Percentiles rank a stretch among this genome's conserved stretches.
phyloP scores from a whole-genome alignment of 23 red algal species.

The Pyropia haitanensis region DNA sequence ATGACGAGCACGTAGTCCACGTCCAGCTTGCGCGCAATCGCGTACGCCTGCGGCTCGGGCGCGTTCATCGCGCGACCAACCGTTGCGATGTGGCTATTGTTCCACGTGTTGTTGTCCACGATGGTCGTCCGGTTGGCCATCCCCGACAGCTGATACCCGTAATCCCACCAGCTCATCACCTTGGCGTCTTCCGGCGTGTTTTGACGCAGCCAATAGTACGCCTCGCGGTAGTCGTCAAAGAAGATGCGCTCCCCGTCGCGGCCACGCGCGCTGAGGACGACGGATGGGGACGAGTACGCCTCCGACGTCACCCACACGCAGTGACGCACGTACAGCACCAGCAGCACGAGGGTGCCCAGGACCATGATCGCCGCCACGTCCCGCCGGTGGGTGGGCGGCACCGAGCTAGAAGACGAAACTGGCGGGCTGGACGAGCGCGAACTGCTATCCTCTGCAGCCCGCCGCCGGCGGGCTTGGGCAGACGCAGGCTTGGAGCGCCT shows the following conservation, averaged over 20 bases:
- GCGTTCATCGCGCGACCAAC: conserved; percentile 86
- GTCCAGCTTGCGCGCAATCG: conserved; percentile 82
- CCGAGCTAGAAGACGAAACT: too few species aligned
- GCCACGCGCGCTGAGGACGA: conserved; percentile 56
- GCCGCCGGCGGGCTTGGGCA: too few species aligned
- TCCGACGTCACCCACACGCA: conserved; percentile 78
- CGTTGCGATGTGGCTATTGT: conserved; percentile 98
- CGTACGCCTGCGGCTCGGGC: conserved; percentile 74
- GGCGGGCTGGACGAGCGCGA: too few species aligned
- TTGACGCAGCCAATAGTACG: conserved; percentile 96
- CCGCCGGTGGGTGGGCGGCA: background rate
- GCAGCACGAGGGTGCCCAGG: conserved; percentile 30
- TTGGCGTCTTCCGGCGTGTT: conserved; percentile 83
- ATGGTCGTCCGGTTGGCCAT: conserved; percentile 94
- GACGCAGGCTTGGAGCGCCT: too few species aligned
- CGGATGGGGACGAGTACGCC: conserved; percentile 76
- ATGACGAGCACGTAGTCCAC: conserved; percentile 98
- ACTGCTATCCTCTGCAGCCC: too few species aligned
- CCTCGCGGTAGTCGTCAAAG: conserved; percentile 96
- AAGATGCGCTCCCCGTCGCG: conserved; percentile 68
- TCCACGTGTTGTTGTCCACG: conserved; percentile 99
- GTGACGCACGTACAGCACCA: conserved; percentile 70
- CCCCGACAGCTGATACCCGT: conserved; percentile 97
- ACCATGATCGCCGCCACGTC: conserved; percentile 47
- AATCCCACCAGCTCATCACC: conserved; percentile 99